A percentile compares a stretch with the other conserved stretches of the same genome.
Conservation (phyloP, 2,329 filamentous ascomycete species). For the Rachicladosporium sp. region DNA sequence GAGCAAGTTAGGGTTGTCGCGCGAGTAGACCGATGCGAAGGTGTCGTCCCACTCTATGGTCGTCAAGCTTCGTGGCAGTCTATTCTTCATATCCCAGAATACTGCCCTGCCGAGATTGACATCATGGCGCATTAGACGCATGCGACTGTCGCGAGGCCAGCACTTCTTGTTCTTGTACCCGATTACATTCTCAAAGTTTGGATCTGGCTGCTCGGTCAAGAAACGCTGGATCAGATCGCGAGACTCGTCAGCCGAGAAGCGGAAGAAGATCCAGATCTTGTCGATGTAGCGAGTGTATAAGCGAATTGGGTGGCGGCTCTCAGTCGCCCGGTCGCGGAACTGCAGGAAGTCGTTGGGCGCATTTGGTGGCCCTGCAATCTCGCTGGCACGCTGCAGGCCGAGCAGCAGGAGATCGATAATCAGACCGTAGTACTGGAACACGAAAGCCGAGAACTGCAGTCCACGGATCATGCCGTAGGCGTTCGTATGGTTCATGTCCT, state of each 20-base stretch:
- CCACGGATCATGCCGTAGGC: conserved; percentile 97
- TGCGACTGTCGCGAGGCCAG: conserved; percentile 93
- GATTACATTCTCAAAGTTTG: conserved; percentile 98
- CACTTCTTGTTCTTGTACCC: conserved; percentile 99
- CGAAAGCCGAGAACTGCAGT: conserved; percentile 93
- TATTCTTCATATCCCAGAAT: conserved; percentile 98
- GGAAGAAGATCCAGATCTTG: conserved; percentile 95
- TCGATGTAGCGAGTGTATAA: conserved; percentile 98
- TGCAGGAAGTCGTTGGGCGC: conserved; percentile 96
- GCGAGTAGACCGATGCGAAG: conserved; percentile 93
- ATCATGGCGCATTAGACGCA: conserved; percentile 97
- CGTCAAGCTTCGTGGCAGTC: conserved; percentile 83
- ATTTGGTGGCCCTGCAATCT: conserved; percentile 88
- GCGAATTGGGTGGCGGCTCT: conserved; percentile 86
- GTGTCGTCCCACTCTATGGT: conserved; percentile 99
- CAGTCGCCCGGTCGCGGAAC: conserved; percentile 84
- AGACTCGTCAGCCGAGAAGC: conserved; percentile 88
- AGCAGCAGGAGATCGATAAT: conserved; percentile 87
- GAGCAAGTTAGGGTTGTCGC: conserved; percentile 90
- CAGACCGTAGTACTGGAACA: conserved; percentile 97
- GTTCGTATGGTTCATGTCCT: conserved; percentile 99
- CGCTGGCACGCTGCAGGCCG: conserved; percentile 88
- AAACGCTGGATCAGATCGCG: conserved; percentile 94
- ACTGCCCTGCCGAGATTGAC: conserved; percentile 95
- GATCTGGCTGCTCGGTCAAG: conserved; percentile 93